Evolutionary conservation across 352 stramenopile genomes (phyloP), one percentile per base, ranked within the genome.

Genomic region (Globisporangium paddicum): DNA sequence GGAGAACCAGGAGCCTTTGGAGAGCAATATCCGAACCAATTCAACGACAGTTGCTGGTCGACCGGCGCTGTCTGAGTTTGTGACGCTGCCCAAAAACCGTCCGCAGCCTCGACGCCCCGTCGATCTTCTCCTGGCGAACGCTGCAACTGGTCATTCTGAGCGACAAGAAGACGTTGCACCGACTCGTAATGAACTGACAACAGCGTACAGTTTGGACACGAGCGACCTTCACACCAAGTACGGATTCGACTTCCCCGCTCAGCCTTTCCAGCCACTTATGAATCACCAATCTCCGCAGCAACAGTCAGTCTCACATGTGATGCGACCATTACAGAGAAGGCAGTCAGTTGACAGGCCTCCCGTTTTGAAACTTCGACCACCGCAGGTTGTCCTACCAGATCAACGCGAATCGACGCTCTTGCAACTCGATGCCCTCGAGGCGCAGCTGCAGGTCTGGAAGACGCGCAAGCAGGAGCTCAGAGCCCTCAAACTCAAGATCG

Each of bases 51-150:
- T n/a, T n/a, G 6, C 3, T 19, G 8, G 0, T 3, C 59, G 59
- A 4, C 37, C 42, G 1, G 16, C 37, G 9, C 30, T 79, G 10
- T 67, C 59, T 6, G 68, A 75, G 41, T 77, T 75, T 50, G 69
- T 74, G n/a, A 64, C 64, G 40, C 25, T 72, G n/a, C 69, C 61
- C 16, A 47, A 55, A 50, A 71, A 63, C 38, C 66, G 72, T 8
- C 72, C 72, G 37, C 69, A 62, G 40, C 72, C 72, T 6, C 63
- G 72, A n/a, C 73, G 70, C 38, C 60, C 72, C 0, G 53, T 80
- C 28, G 69, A 72, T 41, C 52, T 78, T 8, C 62, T 80, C 0
- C 19, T 73, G 0, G 45, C 5, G 19, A 37, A 42, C 13, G 5
- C 19, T 2, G 23, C 19, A 26, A 1, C 32, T 18, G 26, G 38